phyloP scores from a whole-genome alignment of 169 alveolate species.

The Plasmodium ovale region DNA sequence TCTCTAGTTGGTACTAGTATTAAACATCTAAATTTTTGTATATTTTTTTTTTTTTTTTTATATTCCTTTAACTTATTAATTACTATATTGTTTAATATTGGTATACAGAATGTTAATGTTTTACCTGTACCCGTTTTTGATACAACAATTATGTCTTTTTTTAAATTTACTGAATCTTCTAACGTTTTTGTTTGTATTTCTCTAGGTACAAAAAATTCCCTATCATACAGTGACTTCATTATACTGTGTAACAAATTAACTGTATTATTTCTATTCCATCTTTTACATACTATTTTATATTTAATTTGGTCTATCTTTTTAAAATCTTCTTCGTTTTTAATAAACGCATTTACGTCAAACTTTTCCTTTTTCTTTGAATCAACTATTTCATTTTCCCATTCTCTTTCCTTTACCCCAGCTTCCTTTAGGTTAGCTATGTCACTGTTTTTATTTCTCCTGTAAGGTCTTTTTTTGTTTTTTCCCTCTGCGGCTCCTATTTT shows the following conservation, averaged over 20 bases:
- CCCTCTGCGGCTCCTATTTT: no score
- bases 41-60: conserved; percentile 9
- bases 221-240: conserved; percentile 58
- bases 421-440: neutral
- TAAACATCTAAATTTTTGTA: conserved; percentile 77
- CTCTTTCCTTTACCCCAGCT: neutral
- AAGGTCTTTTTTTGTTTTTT: neutral
- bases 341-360: conserved; percentile 36
- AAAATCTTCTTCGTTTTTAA: conserved; percentile 35
- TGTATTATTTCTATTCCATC: conserved; percentile 28
- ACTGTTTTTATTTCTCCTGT: neutral
- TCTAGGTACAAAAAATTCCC: conserved; percentile 31
- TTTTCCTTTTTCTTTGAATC: conserved; percentile 18
- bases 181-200: conserved; percentile 64
- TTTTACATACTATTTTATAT: conserved; percentile 19
- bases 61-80: conserved; percentile 38
- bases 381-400: neutral
- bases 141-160: conserved; percentile 79
- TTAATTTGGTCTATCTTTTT: conserved; percentile 13
- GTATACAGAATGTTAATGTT: conserved; percentile 83
- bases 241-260: conserved; percentile 22
- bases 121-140: conserved; percentile 88
- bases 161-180: conserved; percentile 39
- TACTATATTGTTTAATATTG: conserved; percentile 76
- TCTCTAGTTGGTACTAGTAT: conserved; percentile 86